phyloP scores from a whole-genome alignment of 768 basidiomycete genomes.

The Amylocystis lapponica region DNA sequence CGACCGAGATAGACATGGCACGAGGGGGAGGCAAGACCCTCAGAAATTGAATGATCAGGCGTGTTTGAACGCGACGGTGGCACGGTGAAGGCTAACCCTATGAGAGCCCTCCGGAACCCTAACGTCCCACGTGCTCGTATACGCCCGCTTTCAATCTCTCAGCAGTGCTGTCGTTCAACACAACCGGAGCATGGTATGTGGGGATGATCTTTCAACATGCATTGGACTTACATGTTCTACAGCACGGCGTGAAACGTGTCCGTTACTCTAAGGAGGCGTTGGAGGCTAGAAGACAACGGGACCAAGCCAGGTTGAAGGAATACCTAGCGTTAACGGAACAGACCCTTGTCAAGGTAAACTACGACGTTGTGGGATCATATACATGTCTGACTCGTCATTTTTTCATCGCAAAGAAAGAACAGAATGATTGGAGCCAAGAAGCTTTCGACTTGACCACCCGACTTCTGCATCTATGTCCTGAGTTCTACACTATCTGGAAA shows the following conservation, averaged over 20 bases:
- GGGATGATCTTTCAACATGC: too few relatives aligned
- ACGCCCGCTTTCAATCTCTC: not conserved
- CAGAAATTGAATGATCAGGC: too few relatives aligned
- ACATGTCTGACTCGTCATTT: constrained; percentile 6
- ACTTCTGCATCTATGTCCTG: constrained; percentile 82
- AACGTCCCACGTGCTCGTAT: not conserved
- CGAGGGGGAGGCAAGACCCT: too few relatives aligned
- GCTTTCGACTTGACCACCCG: constrained; percentile 73
- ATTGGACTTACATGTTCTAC: too few relatives aligned
- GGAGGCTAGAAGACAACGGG: constrained; percentile 64
- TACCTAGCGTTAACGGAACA: constrained; percentile 63
- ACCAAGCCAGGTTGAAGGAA: constrained; percentile 69
- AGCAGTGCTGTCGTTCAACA: too few relatives aligned
- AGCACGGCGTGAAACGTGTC: constrained; percentile 71
- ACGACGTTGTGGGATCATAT: not conserved
- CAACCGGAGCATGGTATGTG: too few relatives aligned
- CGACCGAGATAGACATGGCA: too few relatives aligned
- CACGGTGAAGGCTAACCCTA: too few relatives aligned
- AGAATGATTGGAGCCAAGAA: constrained; percentile 62
- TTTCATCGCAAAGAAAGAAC: constrained; percentile 52
- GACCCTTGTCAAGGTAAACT: constrained; percentile 54
- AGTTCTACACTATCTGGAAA: constrained; percentile 97
- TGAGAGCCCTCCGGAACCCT: too few relatives aligned
- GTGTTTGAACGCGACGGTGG: too few relatives aligned
- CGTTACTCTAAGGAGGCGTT: constrained; percentile 52